Evolutionary conservation across 768 basidiomycete species (phyloP), one percentile per base, ranked within the genome.

Genomic region (Austroboletus eburneus): DNA sequence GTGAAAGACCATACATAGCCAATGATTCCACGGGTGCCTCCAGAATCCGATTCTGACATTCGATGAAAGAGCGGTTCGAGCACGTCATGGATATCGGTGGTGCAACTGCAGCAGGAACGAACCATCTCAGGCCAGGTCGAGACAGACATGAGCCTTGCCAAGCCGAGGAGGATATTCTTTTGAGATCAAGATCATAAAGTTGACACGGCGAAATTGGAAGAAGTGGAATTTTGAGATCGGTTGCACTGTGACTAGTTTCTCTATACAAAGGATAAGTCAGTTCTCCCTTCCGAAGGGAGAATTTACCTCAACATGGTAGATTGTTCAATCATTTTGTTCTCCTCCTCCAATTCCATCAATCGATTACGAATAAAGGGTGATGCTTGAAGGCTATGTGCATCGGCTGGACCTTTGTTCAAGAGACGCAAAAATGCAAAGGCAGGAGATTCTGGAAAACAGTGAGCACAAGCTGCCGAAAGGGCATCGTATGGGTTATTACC

Each of bases 61-160:
- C 89, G 25, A 87, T 58, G 69, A 91, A 96, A 6, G 83, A 77
- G 38, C 91, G 81, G 62, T 91, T 79, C 33, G 79, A 76, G 59
- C 85, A 90, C 52, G 80, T 74, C 49, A 87, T 68, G 22, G 78
- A 63, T 49, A 96, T 85, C 0, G 89, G 79, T 4, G 95, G 95
- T 0, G 95, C 95, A 25, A 91, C 78, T 8, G 73, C 92, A 9
- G 83, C 72, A n/a, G 91, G 90, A 16, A 89, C 73, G 66, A 85
- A 90, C 85, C 92, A 96, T 54, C 82, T 83, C 54, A 93, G 74
- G 13, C 79, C 79, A 2, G 80, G 80, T 32, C 89, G 81, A 32
- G 90, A 92, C 23, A 97, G 69, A 59, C 82, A 90, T 2, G 93
- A 93, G n/a, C 72, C 63, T 45, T 74, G 67, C 85, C 91, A 95